phyloP scores from a whole-genome alignment of 2,329 filamentous ascomycete species.

The Sarocladiaceae sp. region DNA sequence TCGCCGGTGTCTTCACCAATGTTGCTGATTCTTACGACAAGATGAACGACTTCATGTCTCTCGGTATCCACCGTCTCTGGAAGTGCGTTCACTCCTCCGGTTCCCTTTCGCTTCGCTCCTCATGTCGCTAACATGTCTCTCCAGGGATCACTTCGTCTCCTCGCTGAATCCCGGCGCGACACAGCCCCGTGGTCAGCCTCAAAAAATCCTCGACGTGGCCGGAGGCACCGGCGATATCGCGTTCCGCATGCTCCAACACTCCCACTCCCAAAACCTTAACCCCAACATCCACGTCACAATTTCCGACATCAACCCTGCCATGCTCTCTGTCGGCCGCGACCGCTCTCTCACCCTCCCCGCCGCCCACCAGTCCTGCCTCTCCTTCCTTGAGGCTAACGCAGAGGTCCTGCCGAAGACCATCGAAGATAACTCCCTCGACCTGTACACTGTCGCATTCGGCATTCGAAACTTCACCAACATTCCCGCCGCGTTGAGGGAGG shows the following conservation, averaged over 20 bases:
- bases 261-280: slow-evolving; percentile 71
- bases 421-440: slow-evolving; percentile 67
- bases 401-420: slow-evolving; percentile 62
- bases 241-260: slow-evolving; percentile 89
- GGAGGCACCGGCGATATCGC: slow-evolving; percentile 97
- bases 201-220: slow-evolving; percentile 88
- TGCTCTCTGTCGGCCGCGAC: slow-evolving; percentile 83
- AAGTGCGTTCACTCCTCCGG: slow-evolving; percentile 44
- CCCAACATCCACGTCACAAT: slow-evolving; percentile 78
- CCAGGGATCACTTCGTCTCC: slow-evolving; percentile 82
- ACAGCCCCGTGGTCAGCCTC: slow-evolving; percentile 36
- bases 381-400: slow-evolving; percentile 87
- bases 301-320: slow-evolving; percentile 91
- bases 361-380: slow-evolving; percentile 50
- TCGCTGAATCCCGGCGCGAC: slow-evolving; percentile 74
- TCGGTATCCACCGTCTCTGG: slow-evolving; percentile 95
- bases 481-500: slow-evolving; percentile 72
- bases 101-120: background rate
- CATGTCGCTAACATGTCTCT: background rate
- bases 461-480: slow-evolving; percentile 97
- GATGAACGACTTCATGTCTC: slow-evolving; percentile 99
- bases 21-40: slow-evolving; percentile 92
- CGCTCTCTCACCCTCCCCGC: slow-evolving; percentile 57
- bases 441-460: slow-evolving; percentile 96
- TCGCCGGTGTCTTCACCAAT: slow-evolving; percentile 87